phyloP scores from a whole-genome alignment of 805 yeast genomes.

The Nadsonia fulvescens region DNA sequence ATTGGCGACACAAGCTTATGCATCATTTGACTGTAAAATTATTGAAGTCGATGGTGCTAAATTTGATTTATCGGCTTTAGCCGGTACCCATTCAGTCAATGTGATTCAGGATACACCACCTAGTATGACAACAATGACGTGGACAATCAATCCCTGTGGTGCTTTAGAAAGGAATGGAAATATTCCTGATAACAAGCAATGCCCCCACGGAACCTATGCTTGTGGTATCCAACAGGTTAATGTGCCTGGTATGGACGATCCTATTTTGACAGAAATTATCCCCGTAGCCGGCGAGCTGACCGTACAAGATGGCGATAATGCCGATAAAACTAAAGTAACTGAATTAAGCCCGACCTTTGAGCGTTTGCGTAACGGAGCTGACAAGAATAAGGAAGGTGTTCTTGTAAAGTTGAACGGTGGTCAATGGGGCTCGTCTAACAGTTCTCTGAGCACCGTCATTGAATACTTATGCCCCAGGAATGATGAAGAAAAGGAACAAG shows the following conservation, averaged over 20 bases:
- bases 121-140: constrained; percentile 36
- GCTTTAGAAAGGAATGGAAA: constrained; percentile 21
- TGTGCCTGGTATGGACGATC: constrained; percentile 27
- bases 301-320: too few species aligned
- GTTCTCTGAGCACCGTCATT: too few species aligned
- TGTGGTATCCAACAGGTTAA: constrained; percentile 54
- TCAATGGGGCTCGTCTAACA: too few species aligned
- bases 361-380: too few species aligned
- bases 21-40: constrained; percentile 15
- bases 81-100: constrained; percentile 30
- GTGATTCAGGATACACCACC: constrained; percentile 57
- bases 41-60: constrained; percentile 12
- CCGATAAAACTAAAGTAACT: too few species aligned
- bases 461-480: too few species aligned
- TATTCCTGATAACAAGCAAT: constrained; percentile 24
- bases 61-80: constrained; percentile 27
- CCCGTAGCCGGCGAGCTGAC: constrained; percentile 24
- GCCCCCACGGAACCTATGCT: constrained; percentile 55
- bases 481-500: too few species aligned
- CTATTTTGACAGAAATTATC: constrained; percentile 41
- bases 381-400: constrained; percentile 17
- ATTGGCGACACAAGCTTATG: too few species aligned
- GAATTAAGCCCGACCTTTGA: too few species aligned
- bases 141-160: constrained; percentile 62
- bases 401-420: constrained; percentile 30